phyloP scores from a whole-genome alignment of 192 early-diverging fungal species.

The Coemansia sp. region DNA sequence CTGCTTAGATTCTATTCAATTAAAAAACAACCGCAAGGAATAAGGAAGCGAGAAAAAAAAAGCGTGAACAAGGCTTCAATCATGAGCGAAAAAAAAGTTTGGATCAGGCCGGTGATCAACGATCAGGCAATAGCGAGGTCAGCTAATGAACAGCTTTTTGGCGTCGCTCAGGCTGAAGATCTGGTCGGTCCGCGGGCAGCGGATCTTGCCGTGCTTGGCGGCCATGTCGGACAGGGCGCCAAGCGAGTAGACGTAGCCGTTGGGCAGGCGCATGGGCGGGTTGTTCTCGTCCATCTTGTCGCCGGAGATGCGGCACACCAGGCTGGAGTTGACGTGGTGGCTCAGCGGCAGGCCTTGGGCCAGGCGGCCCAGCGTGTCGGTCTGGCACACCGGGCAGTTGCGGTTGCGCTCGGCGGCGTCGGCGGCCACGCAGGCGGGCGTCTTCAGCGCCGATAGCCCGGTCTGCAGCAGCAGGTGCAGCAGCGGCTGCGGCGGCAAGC shows the following conservation, averaged over 20 bases:
- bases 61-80: too few species aligned
- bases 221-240: constrained; percentile 70
- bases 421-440: constrained; percentile 66
- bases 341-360: constrained; percentile 82
- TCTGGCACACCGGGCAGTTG: constrained; percentile 94
- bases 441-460: constrained; percentile 94
- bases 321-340: constrained; percentile 91
- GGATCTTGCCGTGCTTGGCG: constrained; percentile 59
- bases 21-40: too few species aligned
- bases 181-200: constrained; percentile 66
- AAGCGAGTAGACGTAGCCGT: constrained; percentile 91
- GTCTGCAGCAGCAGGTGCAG: constrained; percentile 88
- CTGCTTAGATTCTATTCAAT: too few species aligned
- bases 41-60: not conserved
- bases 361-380: constrained; percentile 76
- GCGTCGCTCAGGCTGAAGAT: constrained; percentile 55
- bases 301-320: constrained; percentile 90
- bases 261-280: constrained; percentile 90
- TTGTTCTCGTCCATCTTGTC: constrained; percentile 97
- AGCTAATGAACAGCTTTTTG: constrained; percentile 78
- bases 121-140: constrained; percentile 2
- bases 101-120: not conserved
- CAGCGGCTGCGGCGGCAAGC: constrained; percentile 79
- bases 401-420: constrained; percentile 73
- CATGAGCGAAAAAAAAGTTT: too few species aligned